phyloP scores from a whole-genome alignment of 257 asterid genomes.

The Ilex aquifolium region DNA sequence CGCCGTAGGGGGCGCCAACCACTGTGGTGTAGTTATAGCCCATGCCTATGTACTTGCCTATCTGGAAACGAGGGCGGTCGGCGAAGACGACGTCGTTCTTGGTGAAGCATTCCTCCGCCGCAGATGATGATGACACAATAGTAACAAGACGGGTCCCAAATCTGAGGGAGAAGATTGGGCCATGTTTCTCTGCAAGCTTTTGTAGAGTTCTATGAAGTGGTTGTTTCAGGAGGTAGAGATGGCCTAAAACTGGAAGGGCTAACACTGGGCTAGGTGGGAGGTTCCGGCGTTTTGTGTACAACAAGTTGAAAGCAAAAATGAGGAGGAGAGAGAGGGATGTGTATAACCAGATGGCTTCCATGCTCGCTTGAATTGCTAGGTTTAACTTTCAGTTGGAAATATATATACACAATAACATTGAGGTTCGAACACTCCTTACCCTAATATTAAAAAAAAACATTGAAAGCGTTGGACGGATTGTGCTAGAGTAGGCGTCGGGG shows the following conservation, averaged over 20 bases:
- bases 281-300: constrained; percentile 9
- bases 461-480: too few species aligned
- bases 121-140: constrained; percentile 37
- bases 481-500: too few species aligned
- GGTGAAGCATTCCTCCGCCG: constrained; percentile 59
- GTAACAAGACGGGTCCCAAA: constrained; percentile 43
- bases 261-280: constrained; percentile 42
- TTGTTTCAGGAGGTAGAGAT: constrained; percentile 48
- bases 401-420: too few species aligned
- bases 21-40: constrained; percentile 32
- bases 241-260: constrained; percentile 45
- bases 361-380: neutral
- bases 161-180: constrained; percentile 52
- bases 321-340: neutral
- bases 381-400: too few species aligned
- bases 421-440: too few species aligned
- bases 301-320: neutral
- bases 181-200: constrained; percentile 28
- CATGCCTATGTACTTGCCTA: constrained; percentile 37
- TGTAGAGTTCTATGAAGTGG: constrained; percentile 38
- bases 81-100: constrained; percentile 51
- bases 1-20: constrained; percentile 35
- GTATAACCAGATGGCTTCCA: neutral
- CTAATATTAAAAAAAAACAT: too few species aligned
- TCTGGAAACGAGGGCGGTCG: constrained; percentile 32